Conservation (phyloP, 2,329 filamentous ascomycete genomes). For the Thielaviopsis euricoi region DNA sequence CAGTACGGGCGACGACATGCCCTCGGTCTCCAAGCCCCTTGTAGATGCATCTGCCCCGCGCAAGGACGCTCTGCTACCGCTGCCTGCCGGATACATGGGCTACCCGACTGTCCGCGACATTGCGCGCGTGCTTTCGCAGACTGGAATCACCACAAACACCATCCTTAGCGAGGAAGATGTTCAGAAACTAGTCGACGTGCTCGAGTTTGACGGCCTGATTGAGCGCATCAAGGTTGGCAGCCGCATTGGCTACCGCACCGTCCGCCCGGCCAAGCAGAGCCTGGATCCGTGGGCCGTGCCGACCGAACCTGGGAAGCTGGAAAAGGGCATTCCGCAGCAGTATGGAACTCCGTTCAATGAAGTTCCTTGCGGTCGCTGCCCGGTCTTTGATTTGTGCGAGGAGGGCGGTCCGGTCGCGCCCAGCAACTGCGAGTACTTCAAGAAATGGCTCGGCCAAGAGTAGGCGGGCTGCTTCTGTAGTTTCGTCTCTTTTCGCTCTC, state of each 20-base stretch:
- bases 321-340: constrained; percentile 23
- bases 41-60: constrained; percentile 13
- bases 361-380: constrained; percentile 78
- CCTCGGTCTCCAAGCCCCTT: constrained; percentile 16
- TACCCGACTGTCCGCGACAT: constrained; percentile 74
- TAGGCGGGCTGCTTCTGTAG: constrained; percentile 13
- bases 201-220: constrained; percentile 74
- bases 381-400: constrained; percentile 82
- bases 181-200: constrained; percentile 69
- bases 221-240: constrained; percentile 42
- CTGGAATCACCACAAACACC: constrained; percentile 55
- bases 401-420: constrained; percentile 83
- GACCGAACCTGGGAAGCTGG: constrained; percentile 18
- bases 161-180: constrained; percentile 59
- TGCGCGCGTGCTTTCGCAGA: constrained; percentile 53
- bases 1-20: constrained; percentile 15
- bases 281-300: constrained; percentile 22
- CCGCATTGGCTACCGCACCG: constrained; percentile 35
- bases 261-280: constrained; percentile 31
- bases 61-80: constrained; percentile 30
- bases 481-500: neutral
- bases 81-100: constrained; percentile 50
- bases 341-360: constrained; percentile 64
- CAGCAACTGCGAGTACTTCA: constrained; percentile 81
- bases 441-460: constrained; percentile 54